Base-by-base conservation (phyloP, 2,329 filamentous ascomycete genomes). In the Aspergillus piperis region DNA sequence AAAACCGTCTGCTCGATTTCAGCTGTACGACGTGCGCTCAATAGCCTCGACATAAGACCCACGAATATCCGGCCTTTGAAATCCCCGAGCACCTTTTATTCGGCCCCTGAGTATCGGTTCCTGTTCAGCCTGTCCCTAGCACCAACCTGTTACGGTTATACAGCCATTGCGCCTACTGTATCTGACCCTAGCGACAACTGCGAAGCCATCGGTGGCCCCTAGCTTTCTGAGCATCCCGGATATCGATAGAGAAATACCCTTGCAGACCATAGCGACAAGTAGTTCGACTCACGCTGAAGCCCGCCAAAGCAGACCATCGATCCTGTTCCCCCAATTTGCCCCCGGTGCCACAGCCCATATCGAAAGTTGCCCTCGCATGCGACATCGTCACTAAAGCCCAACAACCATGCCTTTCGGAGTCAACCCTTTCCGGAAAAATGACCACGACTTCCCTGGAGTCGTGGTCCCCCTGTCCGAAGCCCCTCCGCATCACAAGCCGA, bases 381-480 rank as follows among this genome's bases (percentile, higher is more conserved):
- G 23, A 47, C 58, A 55, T 48, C 27, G 2, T 21, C 41, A 21
- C 2, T 60, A 49, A 10, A 8, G 51, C 59, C 56, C 54, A 68
- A 60, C 65, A 62, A 68, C 38, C 5, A 75, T 75, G 73, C 61
- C 65, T 23, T 70, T 78, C 60, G 59, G 55, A 54, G 73, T 82
- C 59, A 76, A 82, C 64, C 82, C 81, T 1, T 84, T 84, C 73
- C 78, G 80, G 60, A 81, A 75, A 62, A 78, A 81, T 66, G 79
- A 83, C 64, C 75, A 80, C 50, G 79, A 83, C 58, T 84, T 83
- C 60, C 77, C 78, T n/a, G 78, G 77, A 21, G 72, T 77, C 23
- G 82, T 84, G 32, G 76, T 84, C 8, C 82, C 83, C 27, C 76
- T 86, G 47, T 74, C 78, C 17, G 70, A 79, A 66, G 76, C 78